phyloP scores from a whole-genome alignment of 768 basidiomycete genomes.

The Auricularia cornea region DNA sequence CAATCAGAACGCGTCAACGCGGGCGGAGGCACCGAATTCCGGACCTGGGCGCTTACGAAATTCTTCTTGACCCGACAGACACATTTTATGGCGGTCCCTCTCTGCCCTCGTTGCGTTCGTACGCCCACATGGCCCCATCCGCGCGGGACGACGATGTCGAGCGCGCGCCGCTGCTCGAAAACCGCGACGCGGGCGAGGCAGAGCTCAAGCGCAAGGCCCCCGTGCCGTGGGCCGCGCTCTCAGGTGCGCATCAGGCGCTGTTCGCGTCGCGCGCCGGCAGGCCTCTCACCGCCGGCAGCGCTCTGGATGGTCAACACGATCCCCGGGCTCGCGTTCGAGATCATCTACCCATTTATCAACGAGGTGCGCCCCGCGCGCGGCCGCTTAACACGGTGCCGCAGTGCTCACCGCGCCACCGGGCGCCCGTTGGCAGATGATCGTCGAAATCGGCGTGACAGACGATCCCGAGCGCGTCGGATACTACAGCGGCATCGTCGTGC shows the following conservation, averaged over 20 bases:
- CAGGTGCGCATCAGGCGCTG: not conserved
- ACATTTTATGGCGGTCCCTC: not conserved
- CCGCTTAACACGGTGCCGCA: not conserved
- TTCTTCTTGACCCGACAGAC: not conserved
- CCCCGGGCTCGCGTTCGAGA: slow-evolving; percentile 1
- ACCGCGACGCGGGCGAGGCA: not conserved
- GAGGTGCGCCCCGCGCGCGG: not conserved
- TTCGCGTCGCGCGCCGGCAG: not conserved
- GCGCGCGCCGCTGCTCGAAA: not conserved
- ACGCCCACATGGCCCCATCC: not conserved
- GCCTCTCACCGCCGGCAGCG: not conserved
- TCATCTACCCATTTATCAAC: not conserved
- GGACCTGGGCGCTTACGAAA: not conserved
- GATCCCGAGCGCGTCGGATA: slow-evolving; percentile 15
- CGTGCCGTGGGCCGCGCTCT: not conserved
- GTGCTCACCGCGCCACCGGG: not conserved
- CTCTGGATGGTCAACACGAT: not conserved
- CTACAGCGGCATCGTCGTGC: slow-evolving; percentile 13
- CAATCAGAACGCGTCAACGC: not conserved
- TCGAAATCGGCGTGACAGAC: slow-evolving; percentile 12
- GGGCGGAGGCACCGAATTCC: not conserved
- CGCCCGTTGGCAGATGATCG: slow-evolving; percentile 10
- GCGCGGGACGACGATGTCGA: not conserved
- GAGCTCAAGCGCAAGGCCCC: not conserved
- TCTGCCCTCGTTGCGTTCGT: not conserved